Percentiles rank a stretch among this genome's conserved stretches.
These are phyloP conservation scores for Leishmania gerbilli DNA, from an alignment of 208 protist species.

Conservation along the genomic window DNA sequence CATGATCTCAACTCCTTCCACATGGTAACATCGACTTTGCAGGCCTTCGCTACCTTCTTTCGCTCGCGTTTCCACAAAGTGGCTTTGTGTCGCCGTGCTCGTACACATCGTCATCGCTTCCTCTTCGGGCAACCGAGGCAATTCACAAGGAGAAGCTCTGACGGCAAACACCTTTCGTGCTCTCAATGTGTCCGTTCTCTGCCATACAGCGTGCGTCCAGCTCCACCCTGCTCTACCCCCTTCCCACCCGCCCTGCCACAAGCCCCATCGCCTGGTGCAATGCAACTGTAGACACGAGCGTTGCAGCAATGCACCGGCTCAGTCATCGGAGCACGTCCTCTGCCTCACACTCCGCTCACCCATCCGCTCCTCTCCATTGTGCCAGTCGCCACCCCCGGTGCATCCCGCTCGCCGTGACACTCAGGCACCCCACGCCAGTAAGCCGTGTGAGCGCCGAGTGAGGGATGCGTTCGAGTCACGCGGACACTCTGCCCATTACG, in stretches of 20 bases:
- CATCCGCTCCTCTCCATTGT: neutral
- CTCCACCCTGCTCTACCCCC: too few relatives aligned
- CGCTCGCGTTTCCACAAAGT: neutral
- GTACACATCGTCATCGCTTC: neutral
- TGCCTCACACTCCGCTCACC: neutral
- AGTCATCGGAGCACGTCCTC: neutral
- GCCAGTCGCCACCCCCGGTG: neutral
- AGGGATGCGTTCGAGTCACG: neutral
- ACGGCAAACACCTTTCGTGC: neutral
- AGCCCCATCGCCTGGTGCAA: neutral
- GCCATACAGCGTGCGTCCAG: too few relatives aligned
- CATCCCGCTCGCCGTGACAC: neutral
- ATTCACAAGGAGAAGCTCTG: neutral
- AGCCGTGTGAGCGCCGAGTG: neutral
- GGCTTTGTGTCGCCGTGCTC: neutral
- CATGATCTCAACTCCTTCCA: neutral
- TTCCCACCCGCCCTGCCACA: neutral
- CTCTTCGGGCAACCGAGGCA: neutral
- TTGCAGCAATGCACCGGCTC: neutral
- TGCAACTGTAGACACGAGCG: neutral
- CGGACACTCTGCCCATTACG: neutral
- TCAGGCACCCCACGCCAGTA: neutral
- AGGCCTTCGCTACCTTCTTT: neutral
- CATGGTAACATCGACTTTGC: neutral
- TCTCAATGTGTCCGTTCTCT: neutral